These are phyloP conservation scores for Aspergillus tubingensis DNA, from an alignment of 2,329 filamentous ascomycete species.

Conservation along the genomic window DNA sequence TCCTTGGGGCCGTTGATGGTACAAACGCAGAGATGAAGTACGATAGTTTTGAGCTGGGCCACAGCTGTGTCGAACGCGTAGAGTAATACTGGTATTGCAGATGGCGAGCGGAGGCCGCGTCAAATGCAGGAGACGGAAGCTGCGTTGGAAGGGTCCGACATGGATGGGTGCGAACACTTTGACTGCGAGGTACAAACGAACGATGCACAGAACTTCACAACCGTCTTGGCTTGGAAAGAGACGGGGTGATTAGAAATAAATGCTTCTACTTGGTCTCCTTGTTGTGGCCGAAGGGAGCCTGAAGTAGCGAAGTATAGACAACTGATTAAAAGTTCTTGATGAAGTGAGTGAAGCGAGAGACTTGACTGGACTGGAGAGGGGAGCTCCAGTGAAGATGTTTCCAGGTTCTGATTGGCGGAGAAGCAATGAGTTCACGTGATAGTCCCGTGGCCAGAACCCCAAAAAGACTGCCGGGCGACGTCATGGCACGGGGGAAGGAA, in stretches of 20 bases:
- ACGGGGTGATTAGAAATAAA: not conserved
- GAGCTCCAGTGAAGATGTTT: not conserved
- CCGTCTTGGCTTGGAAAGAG: not conserved
- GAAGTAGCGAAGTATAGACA: too few species aligned
- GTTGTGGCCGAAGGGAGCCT: not conserved
- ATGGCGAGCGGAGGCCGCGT: not conserved
- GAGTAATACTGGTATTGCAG: not conserved
- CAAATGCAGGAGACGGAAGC: not conserved
- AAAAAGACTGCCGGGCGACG: not conserved
- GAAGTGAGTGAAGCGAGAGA: not conserved
- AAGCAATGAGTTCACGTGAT: not conserved
- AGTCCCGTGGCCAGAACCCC: not conserved
- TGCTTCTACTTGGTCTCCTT: not conserved
- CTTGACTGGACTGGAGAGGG: not conserved
- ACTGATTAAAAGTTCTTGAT: too few species aligned
- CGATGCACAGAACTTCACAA: not conserved
- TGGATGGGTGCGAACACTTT: not conserved
- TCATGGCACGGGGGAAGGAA: not conserved
- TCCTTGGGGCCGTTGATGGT: slow-evolving; percentile 12
- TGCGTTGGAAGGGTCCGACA: not conserved
- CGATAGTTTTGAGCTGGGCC: not conserved
- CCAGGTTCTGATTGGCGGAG: not conserved
- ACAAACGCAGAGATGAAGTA: not conserved
- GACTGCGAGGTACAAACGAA: not conserved
- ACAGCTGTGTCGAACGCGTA: not conserved